phyloP scores from a whole-genome alignment of 2,329 filamentous ascomycete genomes.

The Cladosporium sp. region DNA sequence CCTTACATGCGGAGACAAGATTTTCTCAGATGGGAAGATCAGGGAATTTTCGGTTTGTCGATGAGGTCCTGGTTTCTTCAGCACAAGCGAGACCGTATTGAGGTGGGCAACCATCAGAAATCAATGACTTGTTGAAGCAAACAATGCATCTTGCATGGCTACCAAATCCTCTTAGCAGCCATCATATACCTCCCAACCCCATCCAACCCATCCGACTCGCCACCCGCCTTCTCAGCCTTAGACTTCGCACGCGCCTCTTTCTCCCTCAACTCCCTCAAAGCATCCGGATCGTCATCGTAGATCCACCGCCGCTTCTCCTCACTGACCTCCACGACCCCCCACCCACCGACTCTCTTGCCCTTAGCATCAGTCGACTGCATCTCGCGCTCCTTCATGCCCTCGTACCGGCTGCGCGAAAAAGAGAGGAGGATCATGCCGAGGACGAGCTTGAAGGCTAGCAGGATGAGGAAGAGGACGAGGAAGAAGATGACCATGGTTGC shows the following conservation, averaged over 20 bases:
- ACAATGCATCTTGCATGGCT: slow-evolving; percentile 9
- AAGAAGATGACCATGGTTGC: slow-evolving; percentile 82
- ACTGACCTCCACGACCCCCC: slow-evolving; percentile 78
- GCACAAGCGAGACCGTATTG: not conserved
- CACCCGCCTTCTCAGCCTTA: slow-evolving; percentile 35
- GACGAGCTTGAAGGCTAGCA: slow-evolving; percentile 68
- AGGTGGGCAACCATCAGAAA: not conserved
- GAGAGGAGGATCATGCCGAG: slow-evolving; percentile 81
- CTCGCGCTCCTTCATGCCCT: slow-evolving; percentile 63
- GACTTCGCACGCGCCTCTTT: slow-evolving; percentile 56
- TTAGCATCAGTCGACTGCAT: slow-evolving; percentile 55
- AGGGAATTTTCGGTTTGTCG: not conserved
- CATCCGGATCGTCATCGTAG: slow-evolving; percentile 76
- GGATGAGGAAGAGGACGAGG: slow-evolving; percentile 73
- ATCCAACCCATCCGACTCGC: slow-evolving; percentile 52
- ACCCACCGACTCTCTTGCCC: slow-evolving; percentile 71
- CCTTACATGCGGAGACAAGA: too few species aligned
- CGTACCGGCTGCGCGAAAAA: slow-evolving; percentile 73
- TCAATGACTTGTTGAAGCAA: not conserved
- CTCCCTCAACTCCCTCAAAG: slow-evolving; percentile 54
- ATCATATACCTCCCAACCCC: slow-evolving; percentile 80
- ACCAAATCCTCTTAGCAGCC: slow-evolving; percentile 97
- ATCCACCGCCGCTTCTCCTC: slow-evolving; percentile 83
- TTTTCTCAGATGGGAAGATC: too few species aligned
- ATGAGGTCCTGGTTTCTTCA: not conserved